Evolutionary conservation across 352 stramenopile species (phyloP).

Genomic region (Phytophthora cactorum): DNA sequence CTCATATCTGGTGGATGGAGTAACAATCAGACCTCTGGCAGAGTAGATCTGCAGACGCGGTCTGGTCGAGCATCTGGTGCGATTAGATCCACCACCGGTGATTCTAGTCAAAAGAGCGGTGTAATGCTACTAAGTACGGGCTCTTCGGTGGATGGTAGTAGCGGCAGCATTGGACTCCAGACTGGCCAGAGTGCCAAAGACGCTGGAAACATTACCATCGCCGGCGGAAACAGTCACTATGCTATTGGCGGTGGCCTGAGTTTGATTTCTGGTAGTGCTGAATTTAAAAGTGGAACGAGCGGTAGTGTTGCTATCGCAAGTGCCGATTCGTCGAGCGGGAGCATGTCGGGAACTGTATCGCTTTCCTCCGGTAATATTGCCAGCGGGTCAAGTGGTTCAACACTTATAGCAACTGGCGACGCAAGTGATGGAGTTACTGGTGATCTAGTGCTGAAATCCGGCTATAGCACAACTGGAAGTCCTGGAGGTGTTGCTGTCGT

Average conservation of each 20-base stretch:
- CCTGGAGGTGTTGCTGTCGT: slow-evolving; percentile 15
- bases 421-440: slow-evolving; percentile 25
- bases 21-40: slow-evolving; percentile 20
- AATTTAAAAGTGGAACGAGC: slow-evolving; percentile 20
- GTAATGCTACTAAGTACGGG: slow-evolving; percentile 17
- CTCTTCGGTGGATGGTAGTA: slow-evolving; percentile 23
- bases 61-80: slow-evolving; percentile 15
- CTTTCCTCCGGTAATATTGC: slow-evolving; percentile 15
- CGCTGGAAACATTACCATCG: slow-evolving; percentile 23
- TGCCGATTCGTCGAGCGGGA: slow-evolving; percentile 12
- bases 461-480: slow-evolving; percentile 18
- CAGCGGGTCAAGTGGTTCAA: slow-evolving; percentile 19
- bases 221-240: slow-evolving; percentile 20
- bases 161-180: slow-evolving; percentile 23
- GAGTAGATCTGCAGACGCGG: slow-evolving; percentile 17
- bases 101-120: slow-evolving; percentile 25
- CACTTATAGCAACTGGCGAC: slow-evolving; percentile 24
- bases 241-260: slow-evolving; percentile 18
- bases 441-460: slow-evolving; percentile 24
- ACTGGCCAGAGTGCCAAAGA: slow-evolving; percentile 22
- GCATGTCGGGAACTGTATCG: slow-evolving; percentile 23
- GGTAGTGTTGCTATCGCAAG: slow-evolving; percentile 22
- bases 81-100: slow-evolving; percentile 18
- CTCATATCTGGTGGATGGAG: slow-evolving; percentile 26
- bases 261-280: slow-evolving; percentile 23